A percentile compares a stretch with the other conserved stretches of the same genome.
These are phyloP conservation scores for Nelumbo lutea DNA, from an alignment of 164 flowering plant genomes.

Conservation along the genomic window DNA sequence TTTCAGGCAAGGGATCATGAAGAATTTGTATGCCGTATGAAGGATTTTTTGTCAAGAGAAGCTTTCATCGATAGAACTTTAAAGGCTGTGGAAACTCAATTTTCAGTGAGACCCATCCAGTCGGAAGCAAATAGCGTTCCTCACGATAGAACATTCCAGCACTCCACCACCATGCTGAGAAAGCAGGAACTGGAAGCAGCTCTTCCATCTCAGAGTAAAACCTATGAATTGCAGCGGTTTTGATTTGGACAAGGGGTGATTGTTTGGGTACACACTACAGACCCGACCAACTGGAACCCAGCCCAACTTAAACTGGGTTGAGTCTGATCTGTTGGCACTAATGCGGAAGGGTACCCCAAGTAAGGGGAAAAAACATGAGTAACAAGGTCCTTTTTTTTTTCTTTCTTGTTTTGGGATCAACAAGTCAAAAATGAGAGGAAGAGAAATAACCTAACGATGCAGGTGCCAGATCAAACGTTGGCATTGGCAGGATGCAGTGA, in stretches of 20 bases:
- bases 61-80: constrained; percentile 56
- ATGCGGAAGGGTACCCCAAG: too few species aligned
- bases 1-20: constrained; percentile 65
- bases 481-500: too few species aligned
- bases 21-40: constrained; percentile 76
- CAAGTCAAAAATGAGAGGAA: too few species aligned
- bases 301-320: too few species aligned
- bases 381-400: too few species aligned
- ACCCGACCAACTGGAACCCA: too few species aligned
- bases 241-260: neutral
- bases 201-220: constrained; percentile 13
- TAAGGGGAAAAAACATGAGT: too few species aligned
- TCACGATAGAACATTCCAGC: constrained; percentile 19
- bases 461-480: too few species aligned
- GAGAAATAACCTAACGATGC: too few species aligned
- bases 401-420: too few species aligned
- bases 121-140: constrained; percentile 23
- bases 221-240: neutral
- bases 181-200: constrained; percentile 39
- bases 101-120: constrained; percentile 30
- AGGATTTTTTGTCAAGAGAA: constrained; percentile 58
- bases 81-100: constrained; percentile 36
- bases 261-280: too few species aligned
- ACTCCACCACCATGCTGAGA: constrained; percentile 40
- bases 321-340: too few species aligned